phyloP scores from a whole-genome alignment of 345 rosid genomes.

The Kernera saxatilis region DNA sequence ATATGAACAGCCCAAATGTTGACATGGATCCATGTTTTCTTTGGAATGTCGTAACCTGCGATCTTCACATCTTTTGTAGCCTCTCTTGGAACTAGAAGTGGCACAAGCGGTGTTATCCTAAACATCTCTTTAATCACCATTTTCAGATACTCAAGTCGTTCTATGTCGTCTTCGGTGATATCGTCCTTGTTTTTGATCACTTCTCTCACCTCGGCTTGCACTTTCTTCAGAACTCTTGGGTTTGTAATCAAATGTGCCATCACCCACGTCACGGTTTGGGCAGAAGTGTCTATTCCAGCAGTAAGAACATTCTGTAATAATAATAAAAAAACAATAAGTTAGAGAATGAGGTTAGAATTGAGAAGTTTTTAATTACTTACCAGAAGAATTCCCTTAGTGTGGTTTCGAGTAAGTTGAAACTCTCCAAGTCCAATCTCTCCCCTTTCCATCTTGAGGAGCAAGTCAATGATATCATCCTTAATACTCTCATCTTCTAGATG shows the following conservation, averaged over 20 bases:
- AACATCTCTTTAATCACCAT: constrained; percentile 7
- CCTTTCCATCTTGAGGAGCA: constrained; percentile 33
- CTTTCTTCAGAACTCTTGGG: constrained; percentile 26
- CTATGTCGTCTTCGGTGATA: constrained; percentile 15
- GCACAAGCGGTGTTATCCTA: not conserved
- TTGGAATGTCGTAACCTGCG: constrained; percentile 3
- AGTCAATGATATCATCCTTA: constrained; percentile 37
- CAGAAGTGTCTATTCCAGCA: constrained; percentile 27
- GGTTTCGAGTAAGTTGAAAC: constrained; percentile 27
- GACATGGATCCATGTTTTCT: constrained; percentile 28
- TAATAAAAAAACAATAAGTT: not conserved
- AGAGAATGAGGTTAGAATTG: not conserved
- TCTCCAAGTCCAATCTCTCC: constrained; percentile 12
- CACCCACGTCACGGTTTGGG: constrained; percentile 26
- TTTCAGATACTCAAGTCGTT: not conserved
- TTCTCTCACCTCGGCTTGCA: constrained; percentile 19
- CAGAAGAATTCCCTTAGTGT: constrained; percentile 41
- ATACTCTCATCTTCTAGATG: constrained; percentile 30
- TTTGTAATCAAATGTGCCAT: constrained; percentile 14
- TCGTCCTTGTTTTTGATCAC: constrained; percentile 9
- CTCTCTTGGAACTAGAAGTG: constrained; percentile 20
- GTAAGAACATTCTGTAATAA: constrained; percentile 10
- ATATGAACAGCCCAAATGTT: constrained; percentile 36
- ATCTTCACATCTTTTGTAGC: constrained; percentile 15
- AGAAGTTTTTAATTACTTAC: constrained; percentile 4